phyloP scores from a whole-genome alignment of 305 asterid genomes.

The Solanum hybrid region DNA sequence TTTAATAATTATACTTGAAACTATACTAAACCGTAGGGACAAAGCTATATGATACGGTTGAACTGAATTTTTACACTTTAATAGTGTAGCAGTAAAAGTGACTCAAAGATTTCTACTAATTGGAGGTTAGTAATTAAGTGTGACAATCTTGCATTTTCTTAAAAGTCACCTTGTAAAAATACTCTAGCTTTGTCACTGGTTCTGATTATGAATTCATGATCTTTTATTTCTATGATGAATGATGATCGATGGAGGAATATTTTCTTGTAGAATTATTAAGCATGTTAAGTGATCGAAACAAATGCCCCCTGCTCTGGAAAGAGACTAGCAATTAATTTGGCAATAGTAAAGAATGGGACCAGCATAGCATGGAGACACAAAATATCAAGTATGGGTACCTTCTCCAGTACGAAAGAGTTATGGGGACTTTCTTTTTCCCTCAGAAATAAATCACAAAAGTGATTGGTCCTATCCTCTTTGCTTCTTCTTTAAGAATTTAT shows the following conservation, averaged over 20 bases:
- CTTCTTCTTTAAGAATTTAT: neutral
- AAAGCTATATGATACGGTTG: neutral
- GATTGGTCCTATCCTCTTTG: neutral
- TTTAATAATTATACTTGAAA: neutral
- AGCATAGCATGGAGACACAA: neutral
- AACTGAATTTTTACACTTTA: neutral
- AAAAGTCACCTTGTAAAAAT: neutral
- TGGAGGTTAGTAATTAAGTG: neutral
- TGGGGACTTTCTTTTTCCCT: neutral
- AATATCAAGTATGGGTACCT: neutral
- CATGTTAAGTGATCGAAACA: neutral
- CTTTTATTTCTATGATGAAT: neutral
- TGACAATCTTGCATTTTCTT: neutral
- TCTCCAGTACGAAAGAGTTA: neutral
- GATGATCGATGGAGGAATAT: neutral
- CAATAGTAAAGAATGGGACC: conserved; percentile 1
- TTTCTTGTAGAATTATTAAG: neutral
- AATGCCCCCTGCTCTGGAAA: neutral
- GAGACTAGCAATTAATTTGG: neutral
- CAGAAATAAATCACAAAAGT: neutral
- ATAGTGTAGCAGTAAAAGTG: neutral
- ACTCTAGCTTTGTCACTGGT: neutral
- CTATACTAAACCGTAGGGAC: neutral
- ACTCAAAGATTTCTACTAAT: neutral
- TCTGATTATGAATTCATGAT: neutral